A percentile compares a stretch with the other conserved stretches of the same genome.
Conservation (phyloP, 73 alveolate genomes). For the Paramecium pentaurelia region DNA sequence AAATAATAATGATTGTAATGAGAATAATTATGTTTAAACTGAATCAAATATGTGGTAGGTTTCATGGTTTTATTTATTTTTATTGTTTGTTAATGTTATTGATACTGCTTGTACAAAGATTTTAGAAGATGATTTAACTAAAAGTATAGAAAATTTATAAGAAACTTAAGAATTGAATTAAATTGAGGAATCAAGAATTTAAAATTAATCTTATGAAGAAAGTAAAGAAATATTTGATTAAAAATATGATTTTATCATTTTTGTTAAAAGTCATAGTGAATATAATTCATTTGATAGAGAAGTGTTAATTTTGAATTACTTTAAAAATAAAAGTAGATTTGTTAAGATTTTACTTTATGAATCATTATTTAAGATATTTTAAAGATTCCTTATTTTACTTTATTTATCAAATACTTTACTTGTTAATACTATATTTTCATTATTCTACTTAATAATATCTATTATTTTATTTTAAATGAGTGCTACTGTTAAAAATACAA, state of each 20-base stretch:
- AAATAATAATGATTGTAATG: not conserved
- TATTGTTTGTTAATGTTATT: not conserved
- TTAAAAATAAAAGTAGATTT: not conserved
- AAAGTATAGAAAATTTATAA: not conserved
- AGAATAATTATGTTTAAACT: not conserved
- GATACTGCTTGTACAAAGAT: constrained; percentile 33
- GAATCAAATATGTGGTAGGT: constrained; percentile 16
- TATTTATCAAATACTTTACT: not conserved
- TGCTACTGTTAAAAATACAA: not conserved
- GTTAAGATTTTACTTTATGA: not conserved
- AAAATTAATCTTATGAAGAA: not conserved
- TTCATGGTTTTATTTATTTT: constrained; percentile 12
- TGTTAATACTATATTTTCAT: constrained; percentile 5
- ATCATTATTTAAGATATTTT: not conserved
- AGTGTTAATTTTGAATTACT: not conserved
- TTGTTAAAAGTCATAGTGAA: not conserved
- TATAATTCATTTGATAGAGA: not conserved
- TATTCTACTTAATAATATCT: not conserved
- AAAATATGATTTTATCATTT: not conserved
- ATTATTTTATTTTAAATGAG: not conserved
- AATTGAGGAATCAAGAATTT: not conserved
- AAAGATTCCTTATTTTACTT: not conserved
- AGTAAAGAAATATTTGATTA: not conserved
- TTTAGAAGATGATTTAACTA: not conserved
- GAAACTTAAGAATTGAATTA: not conserved